Conservation (phyloP, 495 filamentous ascomycete species). For the Extremus antarcticus region DNA sequence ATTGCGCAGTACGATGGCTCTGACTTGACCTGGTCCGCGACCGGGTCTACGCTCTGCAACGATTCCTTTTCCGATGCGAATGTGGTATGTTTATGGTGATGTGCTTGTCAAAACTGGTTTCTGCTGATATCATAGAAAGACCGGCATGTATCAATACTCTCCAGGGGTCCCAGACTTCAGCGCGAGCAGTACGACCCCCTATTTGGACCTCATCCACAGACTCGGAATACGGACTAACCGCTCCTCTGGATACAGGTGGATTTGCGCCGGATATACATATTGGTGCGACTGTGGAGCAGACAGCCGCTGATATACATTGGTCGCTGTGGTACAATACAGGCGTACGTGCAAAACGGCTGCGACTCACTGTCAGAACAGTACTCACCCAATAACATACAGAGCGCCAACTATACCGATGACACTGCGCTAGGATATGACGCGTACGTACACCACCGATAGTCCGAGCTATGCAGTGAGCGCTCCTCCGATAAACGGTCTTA, state of each 20-base stretch:
- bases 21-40: not conserved
- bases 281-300: not conserved
- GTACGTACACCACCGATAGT: too few relatives aligned
- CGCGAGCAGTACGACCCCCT: too few relatives aligned
- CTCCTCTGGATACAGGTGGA: too few relatives aligned
- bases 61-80: not conserved
- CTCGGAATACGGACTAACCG: too few relatives aligned
- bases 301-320: not conserved
- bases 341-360: not conserved
- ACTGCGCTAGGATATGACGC: not conserved
- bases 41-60: not conserved
- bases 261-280: not conserved
- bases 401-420: not conserved
- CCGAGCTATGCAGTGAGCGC: too few relatives aligned
- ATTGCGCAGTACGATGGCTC: not conserved
- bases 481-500: too few relatives aligned
- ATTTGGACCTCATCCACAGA: too few relatives aligned
- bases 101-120: not conserved
- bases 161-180: not conserved
- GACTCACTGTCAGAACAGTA: not conserved
- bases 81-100: not conserved
- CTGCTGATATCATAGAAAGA: not conserved
- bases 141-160: not conserved
- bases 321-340: not conserved
- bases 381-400: not conserved